These are phyloP conservation scores for Durusdinium trenchii DNA, from an alignment of 73 alveolate species.

Conservation along the genomic window DNA sequence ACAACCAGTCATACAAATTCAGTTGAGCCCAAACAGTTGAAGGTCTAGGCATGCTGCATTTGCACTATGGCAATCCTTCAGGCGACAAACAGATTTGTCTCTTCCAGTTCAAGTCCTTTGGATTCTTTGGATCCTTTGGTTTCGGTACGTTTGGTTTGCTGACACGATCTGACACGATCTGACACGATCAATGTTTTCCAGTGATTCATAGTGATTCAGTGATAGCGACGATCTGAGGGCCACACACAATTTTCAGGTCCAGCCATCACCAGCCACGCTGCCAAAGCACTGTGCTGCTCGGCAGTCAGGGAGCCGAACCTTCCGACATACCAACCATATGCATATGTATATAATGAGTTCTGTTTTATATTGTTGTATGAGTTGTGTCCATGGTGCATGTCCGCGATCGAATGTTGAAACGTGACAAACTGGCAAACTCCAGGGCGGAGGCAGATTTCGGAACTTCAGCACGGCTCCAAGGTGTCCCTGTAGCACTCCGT, in stretches of 20 bases:
- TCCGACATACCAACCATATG: background rate
- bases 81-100: background rate
- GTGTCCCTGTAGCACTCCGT: background rate
- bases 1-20: no score
- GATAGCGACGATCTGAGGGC: background rate
- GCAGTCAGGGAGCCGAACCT: slow-evolving; percentile 7
- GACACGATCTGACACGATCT: background rate
- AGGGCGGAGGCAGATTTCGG: slow-evolving; percentile 32
- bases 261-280: slow-evolving; percentile 84
- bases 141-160: background rate
- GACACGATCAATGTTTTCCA: no score
- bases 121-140: background rate
- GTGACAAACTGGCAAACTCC: background rate
- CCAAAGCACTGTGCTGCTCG: slow-evolving; percentile 78
- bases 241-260: slow-evolving; percentile 52
- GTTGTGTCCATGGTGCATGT: background rate
- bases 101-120: background rate
- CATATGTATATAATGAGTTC: no score
- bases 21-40: background rate
- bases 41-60: slow-evolving; percentile 19
- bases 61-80: slow-evolving; percentile 32
- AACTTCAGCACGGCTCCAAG: slow-evolving; percentile 39
- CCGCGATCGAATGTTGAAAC: background rate
- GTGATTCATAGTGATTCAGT: no score
- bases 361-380: no score